Percentiles rank a stretch among this genome's conserved stretches.
These are phyloP conservation scores for Spinacia oleracea DNA, from an alignment of 179 eudicot species.

Conservation along the genomic window DNA sequence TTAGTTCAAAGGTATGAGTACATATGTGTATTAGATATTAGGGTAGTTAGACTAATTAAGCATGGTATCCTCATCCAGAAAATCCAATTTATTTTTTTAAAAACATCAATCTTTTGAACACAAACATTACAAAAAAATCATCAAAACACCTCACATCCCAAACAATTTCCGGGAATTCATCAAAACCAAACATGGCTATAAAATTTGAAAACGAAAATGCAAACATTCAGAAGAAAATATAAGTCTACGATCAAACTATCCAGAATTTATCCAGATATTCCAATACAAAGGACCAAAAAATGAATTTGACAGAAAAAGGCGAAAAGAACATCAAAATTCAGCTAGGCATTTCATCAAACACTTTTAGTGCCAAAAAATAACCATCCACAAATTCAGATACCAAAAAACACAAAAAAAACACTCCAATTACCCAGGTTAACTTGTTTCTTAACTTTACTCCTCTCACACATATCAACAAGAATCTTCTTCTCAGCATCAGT, in stretches of 20 bases:
- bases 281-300: neutral
- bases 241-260: neutral
- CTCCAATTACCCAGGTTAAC: constrained; percentile 39
- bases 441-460: constrained; percentile 58
- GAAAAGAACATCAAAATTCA: neutral
- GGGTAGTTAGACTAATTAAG: neutral
- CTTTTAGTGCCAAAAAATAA: neutral
- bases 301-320: neutral
- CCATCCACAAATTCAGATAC: neutral
- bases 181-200: neutral
- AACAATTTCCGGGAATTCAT: too few species aligned
- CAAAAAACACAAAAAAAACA: neutral
- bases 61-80: neutral
- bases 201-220: neutral
- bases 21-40: neutral
- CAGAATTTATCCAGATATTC: neutral
- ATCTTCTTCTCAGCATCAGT: constrained; percentile 66
- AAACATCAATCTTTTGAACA: neutral
- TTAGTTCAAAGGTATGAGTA: neutral
- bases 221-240: neutral
- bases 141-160: neutral
- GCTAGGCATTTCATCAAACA: constrained; percentile 20
- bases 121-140: neutral
- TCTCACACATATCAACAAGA: constrained; percentile 53
- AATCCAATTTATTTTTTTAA: neutral